Base-by-base conservation (phyloP, 306 rosid genomes). In the Citrullus amarus region DNA sequence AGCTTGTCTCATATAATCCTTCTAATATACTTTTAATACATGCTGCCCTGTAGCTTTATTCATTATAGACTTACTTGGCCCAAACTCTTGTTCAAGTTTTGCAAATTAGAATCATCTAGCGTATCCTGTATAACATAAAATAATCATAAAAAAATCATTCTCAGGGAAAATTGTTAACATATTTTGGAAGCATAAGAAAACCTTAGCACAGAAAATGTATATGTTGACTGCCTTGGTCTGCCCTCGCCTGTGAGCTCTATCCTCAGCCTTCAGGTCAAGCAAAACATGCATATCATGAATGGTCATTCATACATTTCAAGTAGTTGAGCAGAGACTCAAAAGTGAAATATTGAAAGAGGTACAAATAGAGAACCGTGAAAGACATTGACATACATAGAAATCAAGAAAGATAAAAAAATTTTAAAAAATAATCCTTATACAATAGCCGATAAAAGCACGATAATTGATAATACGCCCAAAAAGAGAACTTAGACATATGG, bases 181-280 rank as follows among this genome's bases (percentile, higher is more conserved):
- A 87, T 78, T 39, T 20, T 28, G 48, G 58, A 44, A 50, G 76
- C 82, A 41, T 70, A 81, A 84, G 80, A 81, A 82, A 76, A 94
- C 98, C 98, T 87, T 92, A 5, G 95, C 98, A 80, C 91, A 89
- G 79, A 94, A 92, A 78, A 94, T 86, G 86, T 92, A 92, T 66
- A 94, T 79, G 85, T 92, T 94, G 82, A 94, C 97, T 51, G 98
- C 97, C 83, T 90, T 92, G 78, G 87, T 89, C 84, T 92, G 97
- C 51, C 98, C 98, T 68, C 95, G 87, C 79, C 98, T 88, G 86
- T 94, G 98, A 83, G 98, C 97, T 89, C 98, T 90, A 87, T 89
- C 96, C 88, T 94, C 98, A 20, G 97, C 98, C 98, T 94, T 86
- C 83, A 90, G 76, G 84, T 43, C 76, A 66, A 81, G 77, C 48